Conservation (phyloP, 2,329 filamentous ascomycete species). For the Rutstroemia sp. region DNA sequence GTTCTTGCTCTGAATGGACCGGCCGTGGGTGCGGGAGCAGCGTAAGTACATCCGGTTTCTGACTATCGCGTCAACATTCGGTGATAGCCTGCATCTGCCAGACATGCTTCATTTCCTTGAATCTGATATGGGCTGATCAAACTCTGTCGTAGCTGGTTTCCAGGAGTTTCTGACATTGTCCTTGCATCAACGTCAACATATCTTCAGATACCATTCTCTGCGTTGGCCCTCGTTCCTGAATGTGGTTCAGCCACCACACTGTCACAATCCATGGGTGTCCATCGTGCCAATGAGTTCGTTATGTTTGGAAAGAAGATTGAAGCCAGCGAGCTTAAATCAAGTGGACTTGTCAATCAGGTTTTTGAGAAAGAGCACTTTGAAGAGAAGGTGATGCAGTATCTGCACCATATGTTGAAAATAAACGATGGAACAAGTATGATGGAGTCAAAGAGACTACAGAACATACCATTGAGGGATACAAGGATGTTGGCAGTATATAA, state of each 20-base stretch:
- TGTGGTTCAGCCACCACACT: constrained; percentile 39
- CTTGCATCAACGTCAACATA: constrained; percentile 37
- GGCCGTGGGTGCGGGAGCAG: constrained; percentile 41
- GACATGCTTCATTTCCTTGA: neutral
- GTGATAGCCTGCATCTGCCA: neutral
- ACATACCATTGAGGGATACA: constrained; percentile 36
- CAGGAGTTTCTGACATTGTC: constrained; percentile 41
- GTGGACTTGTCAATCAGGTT: constrained; percentile 39
- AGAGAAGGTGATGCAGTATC: constrained; percentile 33
- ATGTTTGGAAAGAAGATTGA: constrained; percentile 42
- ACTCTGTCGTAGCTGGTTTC: constrained; percentile 33
- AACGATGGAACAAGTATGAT: constrained; percentile 47
- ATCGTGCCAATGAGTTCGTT: constrained; percentile 43
- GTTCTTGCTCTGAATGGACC: constrained; percentile 44
- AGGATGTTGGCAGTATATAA: constrained; percentile 41
- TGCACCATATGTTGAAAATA: constrained; percentile 35
- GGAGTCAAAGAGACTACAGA: constrained; percentile 43
- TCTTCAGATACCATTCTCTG: constrained; percentile 41
- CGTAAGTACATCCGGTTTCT: constrained; percentile 13
- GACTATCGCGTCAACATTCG: neutral
- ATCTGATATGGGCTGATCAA: neutral
- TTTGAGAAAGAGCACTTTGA: constrained; percentile 37
- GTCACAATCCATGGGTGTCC: constrained; percentile 40
- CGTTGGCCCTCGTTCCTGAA: constrained; percentile 42
- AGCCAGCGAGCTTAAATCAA: constrained; percentile 35